Evolutionary conservation across 257 asterid genomes (phyloP).

Genomic region (Plantago elongata): DNA sequence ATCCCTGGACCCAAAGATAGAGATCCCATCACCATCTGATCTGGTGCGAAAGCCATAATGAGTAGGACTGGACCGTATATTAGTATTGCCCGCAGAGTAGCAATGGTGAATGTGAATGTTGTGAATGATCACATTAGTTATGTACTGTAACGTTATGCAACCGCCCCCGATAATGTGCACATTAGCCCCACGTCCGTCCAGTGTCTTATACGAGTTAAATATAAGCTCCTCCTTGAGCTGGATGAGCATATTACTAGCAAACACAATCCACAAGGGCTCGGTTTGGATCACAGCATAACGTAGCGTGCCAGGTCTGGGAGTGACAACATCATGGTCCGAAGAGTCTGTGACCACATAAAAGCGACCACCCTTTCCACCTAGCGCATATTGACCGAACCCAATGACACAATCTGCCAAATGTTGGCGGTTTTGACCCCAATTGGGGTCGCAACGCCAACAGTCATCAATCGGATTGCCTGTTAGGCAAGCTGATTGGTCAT

Average conservation of each 20-base stretch:
- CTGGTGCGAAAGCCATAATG: slow-evolving; percentile 55
- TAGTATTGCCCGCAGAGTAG: slow-evolving; percentile 53
- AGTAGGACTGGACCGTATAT: slow-evolving; percentile 60
- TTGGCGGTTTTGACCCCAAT: slow-evolving; percentile 66
- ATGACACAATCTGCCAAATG: slow-evolving; percentile 60
- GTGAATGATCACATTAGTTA: slow-evolving; percentile 58
- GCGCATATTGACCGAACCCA: slow-evolving; percentile 70
- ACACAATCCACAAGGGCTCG: slow-evolving; percentile 74
- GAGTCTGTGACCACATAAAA: slow-evolving; percentile 66
- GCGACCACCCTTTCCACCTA: slow-evolving; percentile 72
- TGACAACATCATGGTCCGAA: slow-evolving; percentile 58
- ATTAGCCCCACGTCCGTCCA: slow-evolving; percentile 62
- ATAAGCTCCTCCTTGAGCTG: slow-evolving; percentile 61
- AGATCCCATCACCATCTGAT: slow-evolving; percentile 74
- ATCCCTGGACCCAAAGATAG: slow-evolving; percentile 53
- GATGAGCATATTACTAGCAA: slow-evolving; percentile 56
- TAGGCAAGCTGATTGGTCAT: slow-evolving; percentile 37
- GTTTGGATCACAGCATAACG: slow-evolving; percentile 60
- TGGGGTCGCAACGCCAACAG: slow-evolving; percentile 78
- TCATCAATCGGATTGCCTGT: slow-evolving; percentile 76
- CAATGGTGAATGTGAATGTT: slow-evolving; percentile 65
- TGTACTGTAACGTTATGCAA: slow-evolving; percentile 55
- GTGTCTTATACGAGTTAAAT: slow-evolving; percentile 63
- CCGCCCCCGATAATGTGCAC: slow-evolving; percentile 69
- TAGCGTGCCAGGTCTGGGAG: slow-evolving; percentile 59